phyloP scores from a whole-genome alignment of 1,284 basidiomycete genomes.

The Ganoderma boninense region DNA sequence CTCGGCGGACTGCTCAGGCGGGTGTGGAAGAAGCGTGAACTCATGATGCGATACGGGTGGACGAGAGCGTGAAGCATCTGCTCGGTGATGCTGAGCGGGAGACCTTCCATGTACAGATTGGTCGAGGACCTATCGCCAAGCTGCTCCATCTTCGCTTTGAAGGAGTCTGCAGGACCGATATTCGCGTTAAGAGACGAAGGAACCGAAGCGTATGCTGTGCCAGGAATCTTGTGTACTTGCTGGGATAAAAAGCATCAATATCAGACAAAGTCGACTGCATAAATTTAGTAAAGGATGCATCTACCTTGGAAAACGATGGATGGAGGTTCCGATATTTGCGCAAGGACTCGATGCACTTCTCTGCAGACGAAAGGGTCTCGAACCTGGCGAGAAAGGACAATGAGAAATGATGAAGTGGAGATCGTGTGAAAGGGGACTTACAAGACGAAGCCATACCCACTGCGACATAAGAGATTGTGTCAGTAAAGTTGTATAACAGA shows the following conservation, averaged over 20 bases:
- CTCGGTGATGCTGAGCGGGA: conserved; percentile 66
- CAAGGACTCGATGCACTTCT: conserved; percentile 72
- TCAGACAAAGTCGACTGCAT: neutral
- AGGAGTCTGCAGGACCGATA: conserved; percentile 51
- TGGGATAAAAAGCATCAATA: conserved; percentile 35
- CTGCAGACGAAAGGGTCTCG: conserved; percentile 66
- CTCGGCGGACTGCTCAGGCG: conserved; percentile 74
- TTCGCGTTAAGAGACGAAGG: conserved; percentile 26
- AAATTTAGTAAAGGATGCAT: conserved; percentile 1
- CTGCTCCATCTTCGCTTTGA: conserved; percentile 78
- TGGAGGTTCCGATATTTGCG: conserved; percentile 76
- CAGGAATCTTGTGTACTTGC: conserved; percentile 83
- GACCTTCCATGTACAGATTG: conserved; percentile 79
- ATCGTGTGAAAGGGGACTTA: conserved; percentile 46
- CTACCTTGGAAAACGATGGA: conserved; percentile 73
- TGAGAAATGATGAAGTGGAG: neutral
- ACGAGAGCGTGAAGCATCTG: conserved; percentile 67
- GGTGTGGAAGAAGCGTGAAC: conserved; percentile 78
- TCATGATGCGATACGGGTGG: conserved; percentile 70
- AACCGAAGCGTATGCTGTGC: conserved; percentile 58
- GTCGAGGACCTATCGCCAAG: conserved; percentile 68
- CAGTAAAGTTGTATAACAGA: neutral
- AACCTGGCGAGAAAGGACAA: conserved; percentile 54
- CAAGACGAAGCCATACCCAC: conserved; percentile 85
- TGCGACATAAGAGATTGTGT: conserved; percentile 39